phyloP scores from a whole-genome alignment of 257 asterid genomes.

The Primulina eburnea region DNA sequence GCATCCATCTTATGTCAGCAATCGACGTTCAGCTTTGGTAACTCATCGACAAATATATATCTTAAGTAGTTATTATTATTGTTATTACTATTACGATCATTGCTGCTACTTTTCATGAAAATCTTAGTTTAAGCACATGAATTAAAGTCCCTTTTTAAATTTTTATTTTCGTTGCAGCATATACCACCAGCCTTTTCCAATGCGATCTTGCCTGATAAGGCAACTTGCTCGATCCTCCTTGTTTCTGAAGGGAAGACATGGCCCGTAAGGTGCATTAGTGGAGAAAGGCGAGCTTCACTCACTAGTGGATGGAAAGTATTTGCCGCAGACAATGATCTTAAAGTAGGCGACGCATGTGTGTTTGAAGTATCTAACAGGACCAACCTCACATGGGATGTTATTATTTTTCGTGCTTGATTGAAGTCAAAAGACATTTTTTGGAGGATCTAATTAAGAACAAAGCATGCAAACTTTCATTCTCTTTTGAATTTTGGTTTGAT shows the following conservation, averaged over 20 bases:
- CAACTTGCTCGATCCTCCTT: too few relatives aligned
- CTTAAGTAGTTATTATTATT: not conserved
- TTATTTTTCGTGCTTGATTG: not conserved
- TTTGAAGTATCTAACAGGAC: slow-evolving; percentile 14
- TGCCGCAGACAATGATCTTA: slow-evolving; percentile 19
- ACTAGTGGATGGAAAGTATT: slow-evolving; percentile 26
- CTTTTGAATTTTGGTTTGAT: too few relatives aligned
- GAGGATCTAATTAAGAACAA: too few relatives aligned
- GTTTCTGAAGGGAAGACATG: slow-evolving; percentile 16
- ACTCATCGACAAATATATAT: not conserved
- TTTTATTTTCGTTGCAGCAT: slow-evolving; percentile 11
- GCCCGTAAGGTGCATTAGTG: not conserved
- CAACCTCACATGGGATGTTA: slow-evolving; percentile 8
- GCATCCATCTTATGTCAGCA: slow-evolving; percentile 17
- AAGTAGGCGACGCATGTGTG: slow-evolving; percentile 27
- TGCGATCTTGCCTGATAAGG: slow-evolving; percentile 1
- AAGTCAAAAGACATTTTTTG: too few relatives aligned
- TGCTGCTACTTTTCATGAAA: not conserved
- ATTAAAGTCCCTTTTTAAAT: not conserved
- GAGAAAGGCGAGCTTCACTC: not conserved
- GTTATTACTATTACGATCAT: too few relatives aligned
- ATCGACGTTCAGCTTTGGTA: not conserved
- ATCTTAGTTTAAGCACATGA: not conserved
- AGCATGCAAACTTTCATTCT: too few relatives aligned
- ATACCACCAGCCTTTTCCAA: slow-evolving; percentile 13